Conservation (phyloP, 176 grass and related monocot species). For the Elaeis guineensis region DNA sequence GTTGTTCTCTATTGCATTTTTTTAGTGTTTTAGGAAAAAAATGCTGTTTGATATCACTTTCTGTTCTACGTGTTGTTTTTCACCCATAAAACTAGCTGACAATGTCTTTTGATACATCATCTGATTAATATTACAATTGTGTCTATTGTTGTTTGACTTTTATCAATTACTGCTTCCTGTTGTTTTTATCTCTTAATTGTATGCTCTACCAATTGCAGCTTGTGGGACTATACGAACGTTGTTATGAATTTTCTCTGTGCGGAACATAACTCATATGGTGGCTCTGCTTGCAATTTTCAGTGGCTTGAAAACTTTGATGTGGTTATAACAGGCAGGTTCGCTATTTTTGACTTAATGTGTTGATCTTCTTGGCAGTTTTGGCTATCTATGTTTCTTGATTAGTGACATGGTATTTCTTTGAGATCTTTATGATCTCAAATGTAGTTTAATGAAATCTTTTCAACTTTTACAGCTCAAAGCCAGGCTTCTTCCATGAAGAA, state of each 20-base stretch:
- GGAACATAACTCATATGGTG: conserved; percentile 39
- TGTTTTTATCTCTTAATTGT: conserved; percentile 24
- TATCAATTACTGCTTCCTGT: no score
- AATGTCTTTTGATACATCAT: no score
- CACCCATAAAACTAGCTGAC: no score
- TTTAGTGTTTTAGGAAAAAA: no score
- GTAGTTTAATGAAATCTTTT: conserved; percentile 1
- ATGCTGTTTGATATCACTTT: no score
- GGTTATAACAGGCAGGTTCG: conserved; percentile 89
- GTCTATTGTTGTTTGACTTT: no score
- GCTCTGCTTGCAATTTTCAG: conserved; percentile 39
- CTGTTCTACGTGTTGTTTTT: no score
- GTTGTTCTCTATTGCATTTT: no score
- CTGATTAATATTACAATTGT: no score
- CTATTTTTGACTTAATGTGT: no score
- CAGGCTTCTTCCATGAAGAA: conserved; percentile 93
- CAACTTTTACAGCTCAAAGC: conserved; percentile 66
- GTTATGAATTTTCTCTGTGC: conserved; percentile 96
- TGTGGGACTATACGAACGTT: conserved; percentile 97
- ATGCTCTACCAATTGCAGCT: conserved; percentile 39
- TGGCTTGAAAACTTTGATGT: conserved; percentile 98
- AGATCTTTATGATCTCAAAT: no score
- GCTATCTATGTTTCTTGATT: conserved; percentile 16
- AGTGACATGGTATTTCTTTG: conserved; percentile 6
- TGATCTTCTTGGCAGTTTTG: not conserved